A percentile compares a stretch with the other conserved stretches of the same genome.
phyloP scores from a whole-genome alignment of 495 filamentous ascomycete genomes.

The Xylaria castorea region DNA sequence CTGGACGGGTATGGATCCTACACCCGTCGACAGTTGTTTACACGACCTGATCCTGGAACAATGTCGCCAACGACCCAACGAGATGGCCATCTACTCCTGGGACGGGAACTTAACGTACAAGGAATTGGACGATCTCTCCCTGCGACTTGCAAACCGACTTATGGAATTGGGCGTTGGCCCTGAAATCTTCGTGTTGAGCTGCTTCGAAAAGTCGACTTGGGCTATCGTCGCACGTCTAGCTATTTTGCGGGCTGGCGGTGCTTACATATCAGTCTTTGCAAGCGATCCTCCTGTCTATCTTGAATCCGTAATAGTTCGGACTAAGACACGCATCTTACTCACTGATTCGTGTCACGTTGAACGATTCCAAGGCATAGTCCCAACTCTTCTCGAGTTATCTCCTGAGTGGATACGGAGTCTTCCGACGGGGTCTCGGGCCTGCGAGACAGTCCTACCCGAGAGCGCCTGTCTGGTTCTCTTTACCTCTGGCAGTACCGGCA shows the following conservation, averaged over 20 bases:
- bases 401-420: conserved; percentile 15
- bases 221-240: conserved; percentile 48
- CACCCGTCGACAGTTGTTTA: conserved; percentile 14
- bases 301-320: conserved; percentile 22
- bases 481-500: conserved; percentile 54
- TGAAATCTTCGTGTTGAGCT: conserved; percentile 58
- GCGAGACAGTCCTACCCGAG: conserved; percentile 15
- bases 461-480: conserved; percentile 47
- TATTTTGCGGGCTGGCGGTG: conserved; percentile 47
- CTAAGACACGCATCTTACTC: conserved; percentile 15
- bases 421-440: conserved; percentile 1
- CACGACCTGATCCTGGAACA: conserved; percentile 23
- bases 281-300: conserved; percentile 35
- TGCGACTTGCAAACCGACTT: conserved; percentile 40
- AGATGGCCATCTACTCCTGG: conserved; percentile 39
- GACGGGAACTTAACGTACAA: conserved; percentile 44
- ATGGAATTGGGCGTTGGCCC: conserved; percentile 51
- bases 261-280: conserved; percentile 36
- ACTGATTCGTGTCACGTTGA: conserved; percentile 12
- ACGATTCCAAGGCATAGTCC: conserved; percentile 19
- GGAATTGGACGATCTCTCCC: conserved; percentile 43
- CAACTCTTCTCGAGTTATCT: conserved; percentile 25
- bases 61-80: conserved; percentile 31
- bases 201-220: conserved; percentile 60
- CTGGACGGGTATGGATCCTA: conserved; percentile 9